Evolutionary conservation across 2,329 filamentous ascomycete species (phyloP), one percentile per base, ranked within the genome.

Genomic region (Thermomyces lanuginosus): DNA sequence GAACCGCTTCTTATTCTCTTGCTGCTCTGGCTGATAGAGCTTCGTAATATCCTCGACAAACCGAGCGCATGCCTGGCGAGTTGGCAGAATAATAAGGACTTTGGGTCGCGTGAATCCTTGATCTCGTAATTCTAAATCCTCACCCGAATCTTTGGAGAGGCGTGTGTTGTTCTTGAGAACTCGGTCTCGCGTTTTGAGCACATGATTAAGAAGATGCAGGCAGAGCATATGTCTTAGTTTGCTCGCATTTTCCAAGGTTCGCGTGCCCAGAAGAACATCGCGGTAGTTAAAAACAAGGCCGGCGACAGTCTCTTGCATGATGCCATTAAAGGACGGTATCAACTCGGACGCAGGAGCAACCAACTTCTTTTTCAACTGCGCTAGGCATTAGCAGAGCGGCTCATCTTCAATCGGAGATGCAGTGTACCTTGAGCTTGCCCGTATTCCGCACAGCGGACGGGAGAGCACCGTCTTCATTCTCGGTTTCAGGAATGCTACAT

Each of bases 21-120:
- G 81, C 44, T 93, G 84, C 31, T 93, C 84, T 1, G 82, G 78
- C 33, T 76, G 65, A 52, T 74, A 80, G 13, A 92, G 55, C 4
- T 70, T 64, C 21, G 76, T 74, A 22, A 98, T 82, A 21, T 68
- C 69, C 25, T 91, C 72, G 19, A 92, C 63, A 40, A 79, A 75
- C 26, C 73, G 72, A 15, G 78, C 76, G 38, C 82, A 92, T 1
- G 83, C 76, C 44, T 93, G 75, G 29, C 84, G 72, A 0, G 89
- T 95, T 3, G 89, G 86, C 1, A 93, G 61, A 10, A 98, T 63
- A 49, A 95, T 80, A 11, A 98, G 66, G 5, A 93, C 76, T 48
- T 95, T 95, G 5, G 89, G 89, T 4, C 89, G 66, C 0, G 86
- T 93, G 51, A 93, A 98, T 0, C 89, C 89, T 53, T 98, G 89